These are phyloP conservation scores for Trametes gibbosa DNA, from an alignment of 768 basidiomycete species.

Conservation along the genomic window DNA sequence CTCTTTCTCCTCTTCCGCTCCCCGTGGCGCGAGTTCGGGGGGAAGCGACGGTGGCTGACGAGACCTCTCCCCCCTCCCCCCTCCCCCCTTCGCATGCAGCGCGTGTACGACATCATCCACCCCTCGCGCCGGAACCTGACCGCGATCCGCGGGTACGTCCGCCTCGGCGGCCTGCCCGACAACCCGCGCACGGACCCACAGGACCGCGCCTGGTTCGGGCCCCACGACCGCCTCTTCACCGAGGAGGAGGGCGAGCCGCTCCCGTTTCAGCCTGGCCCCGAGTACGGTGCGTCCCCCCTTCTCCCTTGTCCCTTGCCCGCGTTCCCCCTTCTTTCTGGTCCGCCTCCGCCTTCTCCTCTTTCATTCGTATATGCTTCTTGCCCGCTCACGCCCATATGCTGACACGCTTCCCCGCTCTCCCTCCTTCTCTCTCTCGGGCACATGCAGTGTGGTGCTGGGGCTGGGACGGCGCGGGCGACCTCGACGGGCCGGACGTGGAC, in stretches of 20 bases:
- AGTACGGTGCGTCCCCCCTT: slow-evolving; percentile 63
- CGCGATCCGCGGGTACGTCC: slow-evolving; percentile 91
- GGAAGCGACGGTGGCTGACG: not conserved
- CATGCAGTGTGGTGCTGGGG: slow-evolving; percentile 97
- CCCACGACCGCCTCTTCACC: slow-evolving; percentile 92
- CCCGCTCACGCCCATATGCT: not conserved
- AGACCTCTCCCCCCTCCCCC: too few relatives aligned
- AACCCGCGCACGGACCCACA: slow-evolving; percentile 96
- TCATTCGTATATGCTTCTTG: too few relatives aligned
- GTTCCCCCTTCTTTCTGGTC: too few relatives aligned
- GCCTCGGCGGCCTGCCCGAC: slow-evolving; percentile 95
- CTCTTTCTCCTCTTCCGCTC: not conserved
- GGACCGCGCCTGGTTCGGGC: slow-evolving; percentile 97
- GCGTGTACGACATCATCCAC: slow-evolving; percentile 94
- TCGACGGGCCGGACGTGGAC: slow-evolving; percentile 97
- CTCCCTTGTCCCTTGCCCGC: not conserved
- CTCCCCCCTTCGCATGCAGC: slow-evolving; percentile 46
- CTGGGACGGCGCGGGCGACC: slow-evolving; percentile 98
- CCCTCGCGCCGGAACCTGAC: slow-evolving; percentile 87
- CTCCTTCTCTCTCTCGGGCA: too few relatives aligned
- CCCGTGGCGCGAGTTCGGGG: too few relatives aligned
- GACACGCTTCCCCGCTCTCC: not conserved
- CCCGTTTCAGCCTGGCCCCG: slow-evolving; percentile 77
- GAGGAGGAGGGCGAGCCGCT: slow-evolving; percentile 81
- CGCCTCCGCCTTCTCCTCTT: too few relatives aligned